phyloP scores from a whole-genome alignment of 805 yeast species.

The Schizosaccharomyces octosporus region DNA sequence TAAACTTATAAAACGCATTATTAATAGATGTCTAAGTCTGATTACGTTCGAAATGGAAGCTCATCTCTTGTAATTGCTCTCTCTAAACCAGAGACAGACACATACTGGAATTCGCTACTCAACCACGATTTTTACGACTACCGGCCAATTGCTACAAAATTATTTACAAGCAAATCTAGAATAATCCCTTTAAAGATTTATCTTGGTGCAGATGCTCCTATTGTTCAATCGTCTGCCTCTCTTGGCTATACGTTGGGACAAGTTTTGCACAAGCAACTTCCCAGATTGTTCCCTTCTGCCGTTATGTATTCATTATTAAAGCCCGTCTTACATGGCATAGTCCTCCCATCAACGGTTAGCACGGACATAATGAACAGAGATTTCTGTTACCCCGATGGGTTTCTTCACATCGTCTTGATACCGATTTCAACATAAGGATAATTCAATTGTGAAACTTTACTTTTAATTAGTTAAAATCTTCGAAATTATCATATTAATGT shows the following conservation, averaged over 20 bases:
- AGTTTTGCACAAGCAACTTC: not conserved
- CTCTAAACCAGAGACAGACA: not conserved
- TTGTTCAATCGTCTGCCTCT: not conserved
- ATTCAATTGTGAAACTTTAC: not conserved
- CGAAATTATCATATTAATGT: too few species aligned
- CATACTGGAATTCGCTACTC: not conserved
- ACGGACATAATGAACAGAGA: not conserved
- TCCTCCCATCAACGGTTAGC: not conserved
- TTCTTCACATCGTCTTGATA: not conserved
- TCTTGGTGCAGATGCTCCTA: not conserved
- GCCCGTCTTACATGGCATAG: not conserved
- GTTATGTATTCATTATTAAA: not conserved
- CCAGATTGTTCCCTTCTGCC: not conserved
- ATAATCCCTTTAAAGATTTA: not conserved
- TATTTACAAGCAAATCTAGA: not conserved
- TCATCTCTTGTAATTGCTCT: not conserved
- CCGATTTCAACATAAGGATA: not conserved
- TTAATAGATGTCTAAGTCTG: not conserved
- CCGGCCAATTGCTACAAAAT: not conserved
- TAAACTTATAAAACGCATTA: not conserved
- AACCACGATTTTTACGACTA: not conserved
- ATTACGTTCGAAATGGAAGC: not conserved
- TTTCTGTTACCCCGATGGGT: not conserved
- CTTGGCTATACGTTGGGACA: not conserved
- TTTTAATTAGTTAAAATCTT: too few species aligned